phyloP scores from a whole-genome alignment of 768 basidiomycete genomes.

The Amanita subjunquillea region DNA sequence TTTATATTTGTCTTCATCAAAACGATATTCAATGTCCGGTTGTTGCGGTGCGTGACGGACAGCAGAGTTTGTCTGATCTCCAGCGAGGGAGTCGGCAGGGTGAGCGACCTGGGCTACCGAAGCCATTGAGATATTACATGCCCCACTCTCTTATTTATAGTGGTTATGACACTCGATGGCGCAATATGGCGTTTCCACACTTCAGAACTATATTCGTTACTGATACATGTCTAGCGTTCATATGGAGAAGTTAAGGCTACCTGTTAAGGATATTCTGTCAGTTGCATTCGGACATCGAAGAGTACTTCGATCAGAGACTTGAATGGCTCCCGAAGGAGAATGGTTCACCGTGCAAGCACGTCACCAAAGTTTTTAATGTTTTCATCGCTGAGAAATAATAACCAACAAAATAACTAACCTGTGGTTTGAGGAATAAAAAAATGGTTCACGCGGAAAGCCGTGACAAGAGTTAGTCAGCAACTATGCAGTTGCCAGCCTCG shows the following conservation, averaged over 20 bases:
- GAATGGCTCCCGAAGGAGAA: slow-evolving; percentile 70
- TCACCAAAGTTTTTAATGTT: slow-evolving; percentile 25
- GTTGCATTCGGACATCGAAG: too few species aligned
- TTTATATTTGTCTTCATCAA: slow-evolving; percentile 27
- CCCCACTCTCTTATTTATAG: background rate
- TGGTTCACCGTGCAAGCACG: slow-evolving; percentile 52
- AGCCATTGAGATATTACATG: background rate
- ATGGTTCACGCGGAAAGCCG: too few species aligned
- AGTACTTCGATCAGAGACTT: slow-evolving; percentile 51
- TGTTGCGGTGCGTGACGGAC: slow-evolving; percentile 9
- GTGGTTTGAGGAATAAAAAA: background rate
- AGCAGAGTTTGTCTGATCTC: background rate
- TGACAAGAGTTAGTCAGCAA: slow-evolving; percentile 1
- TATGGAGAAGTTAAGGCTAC: too few species aligned
- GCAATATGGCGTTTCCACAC: background rate
- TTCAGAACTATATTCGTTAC: too few species aligned
- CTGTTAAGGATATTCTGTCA: too few species aligned
- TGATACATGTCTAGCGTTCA: too few species aligned
- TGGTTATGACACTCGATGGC: background rate
- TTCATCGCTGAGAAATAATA: slow-evolving; percentile 19
- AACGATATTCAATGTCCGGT: slow-evolving; percentile 30
- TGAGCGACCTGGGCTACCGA: background rate
- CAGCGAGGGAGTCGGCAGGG: background rate
- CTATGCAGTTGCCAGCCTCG: slow-evolving; percentile 11
- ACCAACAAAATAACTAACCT: background rate